Evolutionary conservation across 495 filamentous ascomycete species (phyloP), one percentile per base, ranked within the genome.

Genomic region (Podospora bellae-mahoneyi): DNA sequence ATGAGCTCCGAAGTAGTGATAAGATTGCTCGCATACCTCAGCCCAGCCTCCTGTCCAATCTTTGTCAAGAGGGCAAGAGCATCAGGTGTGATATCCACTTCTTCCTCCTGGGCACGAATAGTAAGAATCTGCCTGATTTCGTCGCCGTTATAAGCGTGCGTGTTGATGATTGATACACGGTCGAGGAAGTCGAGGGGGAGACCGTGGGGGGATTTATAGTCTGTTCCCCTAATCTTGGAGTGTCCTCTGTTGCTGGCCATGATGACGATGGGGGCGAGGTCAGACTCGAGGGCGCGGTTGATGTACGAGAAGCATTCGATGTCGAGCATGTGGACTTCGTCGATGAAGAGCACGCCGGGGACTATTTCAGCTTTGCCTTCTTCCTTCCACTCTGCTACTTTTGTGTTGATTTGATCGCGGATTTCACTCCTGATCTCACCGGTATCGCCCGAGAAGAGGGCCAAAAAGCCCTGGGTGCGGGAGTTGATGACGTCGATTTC

Each of bases 401-500:
- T 98, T 69, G 91, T 96, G 80, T 99, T 96, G 83, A 99, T 99
- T 81, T 99, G 96, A 72, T 97, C 94, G 44, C 95, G 88, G 66
- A 98, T 93, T 78, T 99, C 96, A 77, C 92, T 94, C 63, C 95
- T 84, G 70, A 99, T 98, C 85, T 99, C 95, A 77, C 96, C 96
- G 1, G 96, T 99, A 77, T 98, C 95, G 67, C 95, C 95, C 10
- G 95, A 96, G 80, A 98, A 98, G 9, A 98, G 89, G 9, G 94
- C 94, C 39, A 97, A 82, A 78, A 97, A 99, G 30, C 95, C 95
- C 78, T 99, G 95, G 58, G 95, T 96, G 55, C 95, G 87, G 39
- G 93, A 97, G 81, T 99, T 99, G 83, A 98, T 98, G 26, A 99
- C 95, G 76, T 99, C 95, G 74, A 99, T 98, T 79, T 99, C 95